Base-by-base conservation (phyloP, 2,329 filamentous ascomycete genomes). In the Lasiodiplodia hormozganensis region DNA sequence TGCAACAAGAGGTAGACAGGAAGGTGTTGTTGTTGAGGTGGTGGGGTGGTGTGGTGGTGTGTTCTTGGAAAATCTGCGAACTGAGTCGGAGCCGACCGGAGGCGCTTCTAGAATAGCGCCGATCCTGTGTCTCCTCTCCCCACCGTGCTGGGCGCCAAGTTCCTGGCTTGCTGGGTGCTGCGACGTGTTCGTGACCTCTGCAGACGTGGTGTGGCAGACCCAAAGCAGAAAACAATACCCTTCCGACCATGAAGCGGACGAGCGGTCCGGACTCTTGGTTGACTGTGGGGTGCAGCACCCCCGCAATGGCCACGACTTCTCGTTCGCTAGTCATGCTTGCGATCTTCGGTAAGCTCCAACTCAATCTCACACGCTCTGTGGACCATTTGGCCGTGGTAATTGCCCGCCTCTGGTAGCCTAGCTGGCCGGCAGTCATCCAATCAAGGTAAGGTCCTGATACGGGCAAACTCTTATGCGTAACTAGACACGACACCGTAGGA, bases 121-220 rank as follows among this genome's bases (percentile, higher is more conserved):
- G 47, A 64, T 64, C 58, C 18, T 34, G 18, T 31, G 21, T 16
- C 18, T 28, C 8, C 31, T 23, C 31, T 52, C 60, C 47, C 43
- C 60, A 40, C 60, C 25, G 60, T n/a, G 60, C 47, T 64, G 60
- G 47, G 60, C 43, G 31, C 60, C 60, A 49, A 64, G 43, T 16
- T 2, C 4, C 31, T 64, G 47, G 60, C 12, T 52, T 47, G 6
- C 28, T 38, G 60, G 58, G 60, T 34, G 60, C 43, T 43, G 40
- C 40, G 40, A 43, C 40, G 40, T 43, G 40, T 43, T 43, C 40
- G 34, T 28, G 54, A 38, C 11, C 18, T 12, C 7, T 23, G 18
- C 34, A 23, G 43, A 28, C 40, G 25, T 31, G 58, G 40, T 62
- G 28, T 51, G 25, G 40, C 58, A 23, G 25, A 11, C 10, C 18